Evolutionary conservation across 164 flowering plant genomes (phyloP), one percentile per base, ranked within the genome.

Genomic region (Umbilicus rupestris): DNA sequence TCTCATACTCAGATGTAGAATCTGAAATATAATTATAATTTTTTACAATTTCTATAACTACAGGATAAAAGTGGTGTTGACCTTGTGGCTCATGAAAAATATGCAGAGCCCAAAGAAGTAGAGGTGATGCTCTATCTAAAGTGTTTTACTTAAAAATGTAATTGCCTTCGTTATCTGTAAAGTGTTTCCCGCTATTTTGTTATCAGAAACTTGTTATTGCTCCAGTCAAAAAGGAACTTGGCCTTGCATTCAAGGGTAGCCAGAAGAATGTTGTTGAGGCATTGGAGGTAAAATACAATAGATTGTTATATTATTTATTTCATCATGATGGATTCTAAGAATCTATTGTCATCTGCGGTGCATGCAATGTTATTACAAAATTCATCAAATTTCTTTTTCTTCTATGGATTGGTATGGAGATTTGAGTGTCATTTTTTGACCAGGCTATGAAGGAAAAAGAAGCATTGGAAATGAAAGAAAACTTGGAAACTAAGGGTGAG

Each of bases 231-330:
- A 87, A 87, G 72, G 97, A 91, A 69, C 73, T 95, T 33, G 97
- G 97, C 45, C 95, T 88, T 73, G 94, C 93, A 47, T 95, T 95
- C 72, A 92, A 87, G 81, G 92, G 88, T 42, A 77, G 67, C 75
- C 99, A 92, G 69, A 95, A 85, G 85, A 95, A 62, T 71, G 83
- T 95, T 24, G 82, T 86, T 74, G 96, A 95, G 80, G 93, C 97
- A 14, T 73, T 92, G 72, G 96, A 92, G 97, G 99, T 92, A 87
- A 52, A 16, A 31, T 0, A 24, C 35, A 14, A 59, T 1, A 28
- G 26, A 28, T 31, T 31, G 11, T 5, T 0, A 3, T 20, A 22
- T n/a, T 3, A 7, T n/a, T 29, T 7, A 22, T n/a, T 55, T 24
- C 15, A n/a, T n/a, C 26, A 3, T 22, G 24, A 9, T 1, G 60